Percentiles rank a stretch among this genome's conserved stretches.
Conservation (phyloP, 1,284 basidiomycete genomes). For the Malassezia arunalokei region DNA sequence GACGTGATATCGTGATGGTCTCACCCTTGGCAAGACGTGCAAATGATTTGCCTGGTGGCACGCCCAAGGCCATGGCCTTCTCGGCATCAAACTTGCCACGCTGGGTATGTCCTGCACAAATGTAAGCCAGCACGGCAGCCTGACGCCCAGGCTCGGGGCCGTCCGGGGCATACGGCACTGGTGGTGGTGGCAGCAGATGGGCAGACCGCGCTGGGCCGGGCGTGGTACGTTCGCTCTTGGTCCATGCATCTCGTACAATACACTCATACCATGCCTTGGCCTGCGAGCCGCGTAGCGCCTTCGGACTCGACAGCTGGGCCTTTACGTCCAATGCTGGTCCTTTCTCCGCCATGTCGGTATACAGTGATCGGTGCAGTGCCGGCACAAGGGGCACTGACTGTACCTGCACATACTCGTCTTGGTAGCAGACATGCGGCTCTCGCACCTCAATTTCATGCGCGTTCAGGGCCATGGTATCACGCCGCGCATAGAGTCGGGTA, state of each 20-base stretch:
- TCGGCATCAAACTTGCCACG: conserved; percentile 73
- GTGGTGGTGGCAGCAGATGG: conserved; percentile 2
- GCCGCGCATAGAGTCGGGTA: conserved; percentile 45
- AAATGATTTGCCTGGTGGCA: conserved; percentile 55
- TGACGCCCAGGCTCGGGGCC: conserved; percentile 14
- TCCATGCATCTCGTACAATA: conserved; percentile 6
- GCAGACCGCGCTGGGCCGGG: conserved; percentile 3
- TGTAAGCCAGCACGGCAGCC: conserved; percentile 51
- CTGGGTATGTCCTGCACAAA: conserved; percentile 62
- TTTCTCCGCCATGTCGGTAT: background rate
- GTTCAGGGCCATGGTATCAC: conserved; percentile 24
- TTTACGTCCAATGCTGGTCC: background rate
- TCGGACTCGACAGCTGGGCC: conserved; percentile 14
- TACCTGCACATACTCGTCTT: conserved; percentile 57
- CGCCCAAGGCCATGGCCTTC: conserved; percentile 58
- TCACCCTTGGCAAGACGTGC: conserved; percentile 48
- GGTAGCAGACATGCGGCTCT: conserved; percentile 47
- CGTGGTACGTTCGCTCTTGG: background rate
- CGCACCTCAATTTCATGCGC: conserved; percentile 18
- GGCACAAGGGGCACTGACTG: conserved; percentile 56
- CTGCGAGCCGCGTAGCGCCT: background rate
- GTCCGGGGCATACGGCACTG: background rate
- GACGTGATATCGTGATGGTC: conserved; percentile 47
- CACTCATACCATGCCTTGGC: conserved; percentile 1
- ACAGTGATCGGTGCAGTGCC: background rate